phyloP scores from a whole-genome alignment of 177 flowering plant genomes.

The Telopea speciosissima region DNA sequence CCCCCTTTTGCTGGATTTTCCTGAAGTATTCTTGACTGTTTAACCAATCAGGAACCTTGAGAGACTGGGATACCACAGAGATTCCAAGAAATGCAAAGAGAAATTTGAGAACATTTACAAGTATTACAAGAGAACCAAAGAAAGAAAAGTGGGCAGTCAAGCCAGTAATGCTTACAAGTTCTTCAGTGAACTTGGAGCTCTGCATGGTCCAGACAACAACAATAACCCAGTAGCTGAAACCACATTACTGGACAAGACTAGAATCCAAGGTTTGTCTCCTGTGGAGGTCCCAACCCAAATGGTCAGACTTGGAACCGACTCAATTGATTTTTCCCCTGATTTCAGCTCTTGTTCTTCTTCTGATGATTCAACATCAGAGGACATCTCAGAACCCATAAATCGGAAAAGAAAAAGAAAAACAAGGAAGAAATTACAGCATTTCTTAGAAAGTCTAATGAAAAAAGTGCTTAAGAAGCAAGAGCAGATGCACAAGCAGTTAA shows the following conservation, averaged over 20 bases:
- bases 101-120: constrained; percentile 11
- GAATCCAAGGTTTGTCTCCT: constrained; percentile 1
- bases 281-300: background rate
- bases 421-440: constrained; percentile 24
- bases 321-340: constrained; percentile 10
- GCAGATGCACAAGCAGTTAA: constrained; percentile 47
- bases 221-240: background rate
- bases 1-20: background rate
- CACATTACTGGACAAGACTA: background rate
- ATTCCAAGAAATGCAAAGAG: constrained; percentile 10
- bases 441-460: constrained; percentile 30
- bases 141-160: background rate
- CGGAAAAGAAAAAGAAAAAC: constrained; percentile 36
- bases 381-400: constrained; percentile 9
- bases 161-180: constrained; percentile 4
- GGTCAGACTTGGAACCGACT: background rate
- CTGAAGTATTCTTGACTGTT: background rate
- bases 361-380: constrained; percentile 15
- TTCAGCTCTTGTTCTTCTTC: constrained; percentile 26
- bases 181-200: constrained; percentile 9
- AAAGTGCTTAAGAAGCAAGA: constrained; percentile 49
- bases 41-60: constrained; percentile 15
- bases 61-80: constrained; percentile 16
- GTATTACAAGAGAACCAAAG: constrained; percentile 10
- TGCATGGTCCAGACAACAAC: background rate